phyloP scores from a whole-genome alignment of 805 yeast species.

The Nakazawaea peltata region DNA sequence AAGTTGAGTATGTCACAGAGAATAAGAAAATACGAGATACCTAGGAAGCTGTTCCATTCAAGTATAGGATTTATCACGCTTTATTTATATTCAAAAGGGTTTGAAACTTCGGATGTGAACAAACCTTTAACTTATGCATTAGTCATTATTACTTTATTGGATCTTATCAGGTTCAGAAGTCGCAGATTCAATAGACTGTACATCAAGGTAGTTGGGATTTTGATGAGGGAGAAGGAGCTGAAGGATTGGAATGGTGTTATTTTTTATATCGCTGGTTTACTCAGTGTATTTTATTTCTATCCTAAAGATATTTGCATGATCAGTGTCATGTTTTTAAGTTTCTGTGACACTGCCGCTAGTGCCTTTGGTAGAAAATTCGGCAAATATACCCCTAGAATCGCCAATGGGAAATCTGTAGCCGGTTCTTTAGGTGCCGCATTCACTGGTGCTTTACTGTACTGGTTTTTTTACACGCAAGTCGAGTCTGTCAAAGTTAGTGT shows the following conservation, averaged over 20 bases:
- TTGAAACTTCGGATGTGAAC: conserved; percentile 47
- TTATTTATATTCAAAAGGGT: conserved; percentile 59
- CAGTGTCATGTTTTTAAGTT: conserved; percentile 74
- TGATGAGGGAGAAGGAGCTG: conserved; percentile 82
- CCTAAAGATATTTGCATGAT: conserved; percentile 78
- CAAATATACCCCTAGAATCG: conserved; percentile 69
- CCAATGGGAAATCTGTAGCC: conserved; percentile 74
- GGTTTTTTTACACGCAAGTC: conserved; percentile 62
- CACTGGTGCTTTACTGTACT: conserved; percentile 62
- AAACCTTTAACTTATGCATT: conserved; percentile 52
- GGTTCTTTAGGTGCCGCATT: conserved; percentile 84
- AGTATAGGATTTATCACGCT: conserved; percentile 82
- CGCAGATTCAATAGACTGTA: conserved; percentile 58
- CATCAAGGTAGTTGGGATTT: conserved; percentile 61
- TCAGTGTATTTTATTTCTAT: conserved; percentile 58
- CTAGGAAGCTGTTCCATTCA: conserved; percentile 82
- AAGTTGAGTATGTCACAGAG: conserved; percentile 8
- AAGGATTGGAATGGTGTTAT: conserved; percentile 69
- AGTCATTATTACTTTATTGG: conserved; percentile 49
- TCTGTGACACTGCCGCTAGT: conserved; percentile 98
- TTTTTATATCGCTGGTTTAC: conserved; percentile 78
- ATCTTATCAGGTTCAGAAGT: conserved; percentile 56
- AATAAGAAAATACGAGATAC: conserved; percentile 71
- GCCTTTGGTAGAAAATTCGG: conserved; percentile 87
- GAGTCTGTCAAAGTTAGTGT: conserved; percentile 59